Base-by-base conservation (phyloP, 306 rosid genomes). In the Lathyrus oleraceus region DNA sequence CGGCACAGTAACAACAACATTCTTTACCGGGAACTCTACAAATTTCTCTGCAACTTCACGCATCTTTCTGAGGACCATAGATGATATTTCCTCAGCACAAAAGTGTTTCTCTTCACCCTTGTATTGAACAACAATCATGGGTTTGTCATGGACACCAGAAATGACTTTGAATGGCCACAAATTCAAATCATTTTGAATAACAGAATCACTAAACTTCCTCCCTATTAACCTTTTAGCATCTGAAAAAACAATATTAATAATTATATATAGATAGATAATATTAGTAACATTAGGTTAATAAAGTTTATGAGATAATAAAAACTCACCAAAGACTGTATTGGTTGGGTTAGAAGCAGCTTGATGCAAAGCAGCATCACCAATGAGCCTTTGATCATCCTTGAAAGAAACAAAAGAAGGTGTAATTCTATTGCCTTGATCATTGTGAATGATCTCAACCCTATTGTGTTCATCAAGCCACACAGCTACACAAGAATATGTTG, bases 201-300 rank as follows among this genome's bases (percentile, higher is more conserved):
- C 1, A 15, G 49, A 2, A 5, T 87, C 91, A 35, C 40, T 58
- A 13, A 16, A 79, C 25, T 75, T 81, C 69, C 85, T 69, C 0
- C 88, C 91, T 35, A 84, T 84, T 35, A 87, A 59, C n/a, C 91
- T 81, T 57, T 87, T 87, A 0, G 84, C 87, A 77, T 87, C 88
- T 87, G 68, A 47, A 47, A 47, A 15, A n/a, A 47, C 1, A 32
- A 6, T 5, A 23, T 23, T 23, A 23, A 23, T 23, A 23, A 23
- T 23, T 23, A 2, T 1, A 23, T 1, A 23, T 23, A 23, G 27
- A 23, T 2, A n/a, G 27, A 23, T 23, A 23, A 23, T 23, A 23
- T 23, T 23, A 23, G 2, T 23, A 23, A 2, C 27, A 1, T 23
- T 23, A 23, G 27, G 27, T 23, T 23, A 23, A 23, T 23, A 23